Conservation (phyloP, 192 early-diverging fungal genomes). For the Rhizoclosmatium globosum region DNA sequence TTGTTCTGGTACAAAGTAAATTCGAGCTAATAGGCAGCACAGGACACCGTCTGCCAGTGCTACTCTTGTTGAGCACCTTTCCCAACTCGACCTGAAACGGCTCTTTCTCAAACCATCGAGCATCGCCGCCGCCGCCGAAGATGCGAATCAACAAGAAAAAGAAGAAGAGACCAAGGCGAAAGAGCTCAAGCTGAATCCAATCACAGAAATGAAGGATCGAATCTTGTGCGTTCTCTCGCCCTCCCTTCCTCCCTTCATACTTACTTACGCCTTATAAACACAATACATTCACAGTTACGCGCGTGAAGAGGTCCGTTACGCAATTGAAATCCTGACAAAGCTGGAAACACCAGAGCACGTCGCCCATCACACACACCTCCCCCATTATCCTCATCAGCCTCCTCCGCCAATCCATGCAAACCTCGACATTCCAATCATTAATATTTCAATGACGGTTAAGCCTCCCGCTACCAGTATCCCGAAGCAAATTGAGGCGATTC, state of each 20-base stretch:
- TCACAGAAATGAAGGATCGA: slow-evolving; percentile 22
- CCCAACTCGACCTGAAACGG: no score
- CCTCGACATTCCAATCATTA: background rate
- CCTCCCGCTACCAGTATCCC: background rate
- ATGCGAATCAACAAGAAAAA: background rate
- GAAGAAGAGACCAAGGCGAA: no score
- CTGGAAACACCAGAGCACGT: slow-evolving; percentile 8
- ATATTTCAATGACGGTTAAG: background rate
- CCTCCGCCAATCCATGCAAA: no score
- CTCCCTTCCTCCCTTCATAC: no score
- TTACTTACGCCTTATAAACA: background rate
- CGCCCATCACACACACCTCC: background rate
- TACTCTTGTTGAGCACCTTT: background rate
- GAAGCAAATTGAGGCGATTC: slow-evolving; percentile 16
- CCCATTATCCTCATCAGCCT: background rate
- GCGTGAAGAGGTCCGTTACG: slow-evolving; percentile 18
- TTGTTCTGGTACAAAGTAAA: background rate
- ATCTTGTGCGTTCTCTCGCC: slow-evolving; percentile 1
- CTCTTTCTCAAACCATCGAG: background rate
- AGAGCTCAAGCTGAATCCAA: background rate
- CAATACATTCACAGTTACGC: slow-evolving; percentile 5
- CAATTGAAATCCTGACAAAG: slow-evolving; percentile 23
- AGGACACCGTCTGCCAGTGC: no score
- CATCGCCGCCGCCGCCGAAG: background rate
- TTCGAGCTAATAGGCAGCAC: no score